A percentile compares a stretch with the other conserved stretches of the same genome.
phyloP scores from a whole-genome alignment of 371 early-diverging fungal species.

The Rhizomucor pusillus region DNA sequence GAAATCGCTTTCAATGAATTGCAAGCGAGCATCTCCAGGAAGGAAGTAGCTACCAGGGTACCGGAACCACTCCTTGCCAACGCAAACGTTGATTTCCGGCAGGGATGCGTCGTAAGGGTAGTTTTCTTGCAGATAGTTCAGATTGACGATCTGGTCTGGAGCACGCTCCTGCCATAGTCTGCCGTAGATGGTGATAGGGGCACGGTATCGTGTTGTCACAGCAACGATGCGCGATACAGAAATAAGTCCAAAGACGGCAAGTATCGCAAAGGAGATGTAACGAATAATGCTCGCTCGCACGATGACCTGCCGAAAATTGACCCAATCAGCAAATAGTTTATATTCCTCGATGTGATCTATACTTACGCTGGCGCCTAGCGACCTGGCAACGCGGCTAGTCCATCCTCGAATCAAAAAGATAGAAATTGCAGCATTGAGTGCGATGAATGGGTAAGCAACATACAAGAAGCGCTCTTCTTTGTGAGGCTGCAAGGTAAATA shows the following conservation, averaged over 20 bases:
- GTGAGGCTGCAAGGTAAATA: conserved; percentile 88
- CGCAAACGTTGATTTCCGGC: conserved; percentile 62
- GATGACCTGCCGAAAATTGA: conserved; percentile 7
- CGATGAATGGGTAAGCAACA: conserved; percentile 88
- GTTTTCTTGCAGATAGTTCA: conserved; percentile 33
- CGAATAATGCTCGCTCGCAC: conserved; percentile 31
- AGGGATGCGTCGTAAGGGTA: conserved; percentile 22
- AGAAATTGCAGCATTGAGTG: conserved; percentile 74
- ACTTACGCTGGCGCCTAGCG: conserved; percentile 31
- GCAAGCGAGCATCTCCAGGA: conserved; percentile 62
- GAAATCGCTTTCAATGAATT: conserved; percentile 62
- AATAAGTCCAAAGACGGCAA: conserved; percentile 39
- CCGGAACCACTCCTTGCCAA: conserved; percentile 94
- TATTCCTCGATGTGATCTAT: neutral
- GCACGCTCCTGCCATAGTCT: conserved; percentile 35
- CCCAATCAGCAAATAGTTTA: neutral
- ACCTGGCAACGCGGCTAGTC: conserved; percentile 31
- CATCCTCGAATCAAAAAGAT: conserved; percentile 56
- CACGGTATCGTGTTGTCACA: conserved; percentile 60
- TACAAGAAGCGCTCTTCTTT: conserved; percentile 96
- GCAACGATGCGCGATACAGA: conserved; percentile 67
- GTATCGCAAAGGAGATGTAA: conserved; percentile 32
- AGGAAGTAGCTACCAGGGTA: conserved; percentile 91
- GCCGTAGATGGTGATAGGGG: conserved; percentile 62
- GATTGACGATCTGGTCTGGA: conserved; percentile 27